These are phyloP conservation scores for Pichia sp. DNA, from an alignment of 1,139 yeast genomes.

Conservation along the genomic window DNA sequence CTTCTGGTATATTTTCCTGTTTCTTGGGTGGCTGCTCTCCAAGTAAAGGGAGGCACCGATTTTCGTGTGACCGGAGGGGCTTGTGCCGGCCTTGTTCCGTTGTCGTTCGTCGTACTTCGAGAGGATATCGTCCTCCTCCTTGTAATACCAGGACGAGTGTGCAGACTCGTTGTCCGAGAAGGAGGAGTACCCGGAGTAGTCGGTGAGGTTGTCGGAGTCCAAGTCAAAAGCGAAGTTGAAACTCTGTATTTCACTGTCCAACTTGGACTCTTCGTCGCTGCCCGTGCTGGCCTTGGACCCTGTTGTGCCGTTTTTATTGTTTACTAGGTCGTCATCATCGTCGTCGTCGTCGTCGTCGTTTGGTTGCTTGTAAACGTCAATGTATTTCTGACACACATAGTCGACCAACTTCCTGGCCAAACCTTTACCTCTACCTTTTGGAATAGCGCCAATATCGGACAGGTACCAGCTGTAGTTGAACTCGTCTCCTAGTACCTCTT, in stretches of 20 bases:
- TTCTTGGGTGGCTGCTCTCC: constrained; percentile 50
- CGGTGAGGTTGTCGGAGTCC: constrained; percentile 31
- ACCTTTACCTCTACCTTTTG: constrained; percentile 61
- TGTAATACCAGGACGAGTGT: constrained; percentile 33
- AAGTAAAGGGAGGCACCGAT: constrained; percentile 37
- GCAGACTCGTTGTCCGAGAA: constrained; percentile 32
- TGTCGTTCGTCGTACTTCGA: constrained; percentile 30
- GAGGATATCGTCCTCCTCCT: constrained; percentile 32
- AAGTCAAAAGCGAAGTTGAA: constrained; percentile 31
- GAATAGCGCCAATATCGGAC: constrained; percentile 60
- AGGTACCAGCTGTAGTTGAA: constrained; percentile 50
- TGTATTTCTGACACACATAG: constrained; percentile 39
- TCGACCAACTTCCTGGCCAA: constrained; percentile 54
- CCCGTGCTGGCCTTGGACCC: constrained; percentile 7
- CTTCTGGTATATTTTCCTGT: constrained; percentile 45
- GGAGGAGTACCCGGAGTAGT: constrained; percentile 32
- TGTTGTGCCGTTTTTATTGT: background rate
- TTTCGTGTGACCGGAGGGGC: constrained; percentile 12
- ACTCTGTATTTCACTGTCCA: constrained; percentile 32
- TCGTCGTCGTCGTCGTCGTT: constrained; percentile 22
- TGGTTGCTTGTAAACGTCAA: constrained; percentile 28
- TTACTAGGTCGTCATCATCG: constrained; percentile 17
- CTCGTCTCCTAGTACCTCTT: constrained; percentile 32
- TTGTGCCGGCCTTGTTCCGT: constrained; percentile 14
- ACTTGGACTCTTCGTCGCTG: constrained; percentile 27